phyloP scores from a whole-genome alignment of 1,139 yeast species.

The Nakaseomyces bracarensis region DNA sequence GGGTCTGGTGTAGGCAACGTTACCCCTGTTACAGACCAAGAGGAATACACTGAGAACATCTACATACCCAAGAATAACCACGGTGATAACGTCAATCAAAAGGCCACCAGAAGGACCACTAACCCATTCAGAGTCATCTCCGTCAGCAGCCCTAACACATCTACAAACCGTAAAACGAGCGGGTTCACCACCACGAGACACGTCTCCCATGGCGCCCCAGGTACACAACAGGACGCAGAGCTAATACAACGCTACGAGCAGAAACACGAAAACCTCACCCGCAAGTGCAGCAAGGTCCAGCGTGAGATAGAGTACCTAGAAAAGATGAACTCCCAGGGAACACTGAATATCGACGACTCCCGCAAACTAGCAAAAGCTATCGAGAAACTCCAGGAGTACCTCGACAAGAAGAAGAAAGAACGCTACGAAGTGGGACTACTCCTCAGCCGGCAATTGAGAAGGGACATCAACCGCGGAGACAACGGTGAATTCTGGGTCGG shows the following conservation, averaged over 20 bases:
- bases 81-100: constrained; percentile 1
- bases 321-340: constrained; percentile 31
- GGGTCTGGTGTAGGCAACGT: background rate
- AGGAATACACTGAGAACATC: constrained; percentile 8
- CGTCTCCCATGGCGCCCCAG: constrained; percentile 1
- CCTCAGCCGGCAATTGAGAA: constrained; percentile 35
- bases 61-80: constrained; percentile 14
- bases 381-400: constrained; percentile 33
- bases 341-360: constrained; percentile 34
- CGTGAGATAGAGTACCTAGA: constrained; percentile 34
- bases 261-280: constrained; percentile 24
- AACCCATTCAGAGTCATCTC: constrained; percentile 32
- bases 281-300: constrained; percentile 32
- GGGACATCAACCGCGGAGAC: constrained; percentile 36
- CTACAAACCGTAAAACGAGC: constrained; percentile 13
- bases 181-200: constrained; percentile 7
- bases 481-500: constrained; percentile 34
- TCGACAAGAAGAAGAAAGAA: constrained; percentile 36
- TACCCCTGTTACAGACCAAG: constrained; percentile 3
- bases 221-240: background rate
- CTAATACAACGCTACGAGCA: constrained; percentile 17
- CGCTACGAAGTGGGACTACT: constrained; percentile 36
- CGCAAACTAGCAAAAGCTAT: constrained; percentile 33
- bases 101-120: constrained; percentile 10
- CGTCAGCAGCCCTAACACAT: constrained; percentile 18